Base-by-base conservation (phyloP, 2,329 filamentous ascomycete species). In the Fusarium scirpi region DNA sequence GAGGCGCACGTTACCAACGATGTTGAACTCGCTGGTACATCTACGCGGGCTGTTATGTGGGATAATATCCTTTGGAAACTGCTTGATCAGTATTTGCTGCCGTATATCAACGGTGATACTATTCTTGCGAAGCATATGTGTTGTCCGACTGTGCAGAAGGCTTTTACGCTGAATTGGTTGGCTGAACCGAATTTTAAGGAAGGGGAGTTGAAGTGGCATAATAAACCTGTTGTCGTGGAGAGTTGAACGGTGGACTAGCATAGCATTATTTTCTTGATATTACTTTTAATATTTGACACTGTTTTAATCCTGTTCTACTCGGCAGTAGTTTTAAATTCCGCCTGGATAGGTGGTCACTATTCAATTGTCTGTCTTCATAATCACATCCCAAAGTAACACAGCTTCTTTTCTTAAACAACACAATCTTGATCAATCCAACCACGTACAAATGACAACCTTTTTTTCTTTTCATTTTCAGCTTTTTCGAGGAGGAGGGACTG, bases 71-170 rank as follows among this genome's bases (percentile, higher is more conserved):
- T 66, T 2, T 71, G 69, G 53, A 71, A 60, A 27, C 27, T 65
- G 8, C 16, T 63, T 9, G 65, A 71, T 24, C 49, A 69, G 22
- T 71, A 57, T 43, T 20, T 71, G 13, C 20, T 69, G 32, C 69
- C 69, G 2, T 63, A 66, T 22, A 25, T 71, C 2, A 65, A 70
- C 3, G 69, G 69, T 1, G 69, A 71, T 30, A 58, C 57, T 8
- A 56, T 65, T 7, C 12, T 71, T n/a, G 56, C 69, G 1, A 71
- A 58, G 44, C 51, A 62, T 15, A 58, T 71, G 44, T 71, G 65
- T 13, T 71, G 57, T 20, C 68, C 68, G 1, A 51, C 66, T 5
- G 52, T 71, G 2, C 49, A 60, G 20, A 71, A 56, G 11, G 68
- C 59, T 6, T 38, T 71, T 4, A 65, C 65, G 12, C 32, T 71